Evolutionary conservation across 78 protist species (phyloP).

Genomic region (Bigelowiella natans): DNA sequence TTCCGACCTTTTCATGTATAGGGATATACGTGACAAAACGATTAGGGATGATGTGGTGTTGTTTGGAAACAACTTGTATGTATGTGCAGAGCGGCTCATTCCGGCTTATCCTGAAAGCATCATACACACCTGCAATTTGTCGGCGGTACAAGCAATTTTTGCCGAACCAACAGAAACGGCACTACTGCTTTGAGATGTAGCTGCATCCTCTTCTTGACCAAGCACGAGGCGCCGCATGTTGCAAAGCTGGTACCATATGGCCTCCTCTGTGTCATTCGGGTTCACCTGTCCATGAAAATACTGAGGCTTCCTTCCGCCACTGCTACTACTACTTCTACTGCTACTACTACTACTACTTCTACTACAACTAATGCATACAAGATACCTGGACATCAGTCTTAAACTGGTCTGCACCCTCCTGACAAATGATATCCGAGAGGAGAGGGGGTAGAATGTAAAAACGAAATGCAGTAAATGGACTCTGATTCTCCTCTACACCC

Average conservation of each 20-base stretch:
- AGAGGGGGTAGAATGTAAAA: too few species aligned
- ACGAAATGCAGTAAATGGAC: too few species aligned
- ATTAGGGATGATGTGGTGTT: not conserved
- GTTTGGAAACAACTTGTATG: not conserved
- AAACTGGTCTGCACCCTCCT: not conserved
- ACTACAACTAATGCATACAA: not conserved
- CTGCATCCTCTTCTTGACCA: not conserved
- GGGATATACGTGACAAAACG: not conserved
- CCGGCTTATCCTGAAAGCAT: not conserved
- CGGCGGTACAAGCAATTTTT: not conserved
- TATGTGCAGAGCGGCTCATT: not conserved
- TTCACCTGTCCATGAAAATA: too few species aligned
- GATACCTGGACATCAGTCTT: not conserved
- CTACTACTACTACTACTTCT: not conserved
- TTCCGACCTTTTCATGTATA: not conserved
- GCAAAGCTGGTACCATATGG: not conserved
- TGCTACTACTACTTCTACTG: not conserved
- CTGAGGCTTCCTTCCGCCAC: too few species aligned
- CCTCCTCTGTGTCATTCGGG: not conserved
- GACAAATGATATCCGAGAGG: too few species aligned
- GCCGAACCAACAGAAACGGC: too few species aligned
- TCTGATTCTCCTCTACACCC: too few species aligned
- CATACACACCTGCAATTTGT: not conserved
- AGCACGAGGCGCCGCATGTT: not conserved
- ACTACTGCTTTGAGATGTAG: not conserved